Evolutionary conservation across 2,329 filamentous ascomycete species (phyloP).

Genomic region (Clarireedia paspali): DNA sequence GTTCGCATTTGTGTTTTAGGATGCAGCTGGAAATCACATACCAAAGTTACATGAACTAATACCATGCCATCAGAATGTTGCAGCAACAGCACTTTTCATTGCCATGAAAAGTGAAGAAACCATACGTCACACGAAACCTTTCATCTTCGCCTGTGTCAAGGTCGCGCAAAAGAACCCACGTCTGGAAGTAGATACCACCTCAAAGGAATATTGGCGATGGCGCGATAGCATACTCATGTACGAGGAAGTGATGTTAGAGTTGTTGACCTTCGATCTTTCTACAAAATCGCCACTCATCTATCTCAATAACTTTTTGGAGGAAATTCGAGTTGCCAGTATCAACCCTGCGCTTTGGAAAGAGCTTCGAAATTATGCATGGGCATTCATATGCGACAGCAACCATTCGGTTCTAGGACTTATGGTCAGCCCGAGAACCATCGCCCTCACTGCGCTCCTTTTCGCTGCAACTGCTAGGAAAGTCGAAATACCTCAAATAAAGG

Average conservation of each 20-base stretch:
- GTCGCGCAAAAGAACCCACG: constrained; percentile 92
- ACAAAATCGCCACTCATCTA: constrained; percentile 81
- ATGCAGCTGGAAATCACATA: not conserved
- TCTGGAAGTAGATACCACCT: constrained; percentile 88
- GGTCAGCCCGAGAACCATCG: constrained; percentile 71
- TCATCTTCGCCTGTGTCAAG: constrained; percentile 88
- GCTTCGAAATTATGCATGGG: constrained; percentile 81
- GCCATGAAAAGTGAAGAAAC: constrained; percentile 98
- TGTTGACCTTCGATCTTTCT: constrained; percentile 87
- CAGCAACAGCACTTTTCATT: constrained; percentile 84
- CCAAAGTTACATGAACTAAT: not conserved
- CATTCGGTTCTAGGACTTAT: constrained; percentile 79
- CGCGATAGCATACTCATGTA: constrained; percentile 86
- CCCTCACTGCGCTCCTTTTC: constrained; percentile 80
- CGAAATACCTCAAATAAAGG: constrained; percentile 63
- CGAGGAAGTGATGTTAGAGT: constrained; percentile 87
- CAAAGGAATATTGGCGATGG: constrained; percentile 98
- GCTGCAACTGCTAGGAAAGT: constrained; percentile 68
- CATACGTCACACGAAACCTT: constrained; percentile 87
- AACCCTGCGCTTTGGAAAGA: constrained; percentile 39
- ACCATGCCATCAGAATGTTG: constrained; percentile 54
- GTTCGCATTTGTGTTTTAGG: not conserved
- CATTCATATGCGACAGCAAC: constrained; percentile 85
- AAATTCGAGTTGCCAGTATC: constrained; percentile 67
- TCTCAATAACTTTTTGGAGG: constrained; percentile 72